These are phyloP conservation scores for Starmerella geochares DNA, from an alignment of 805 yeast species.

Conservation along the genomic window DNA sequence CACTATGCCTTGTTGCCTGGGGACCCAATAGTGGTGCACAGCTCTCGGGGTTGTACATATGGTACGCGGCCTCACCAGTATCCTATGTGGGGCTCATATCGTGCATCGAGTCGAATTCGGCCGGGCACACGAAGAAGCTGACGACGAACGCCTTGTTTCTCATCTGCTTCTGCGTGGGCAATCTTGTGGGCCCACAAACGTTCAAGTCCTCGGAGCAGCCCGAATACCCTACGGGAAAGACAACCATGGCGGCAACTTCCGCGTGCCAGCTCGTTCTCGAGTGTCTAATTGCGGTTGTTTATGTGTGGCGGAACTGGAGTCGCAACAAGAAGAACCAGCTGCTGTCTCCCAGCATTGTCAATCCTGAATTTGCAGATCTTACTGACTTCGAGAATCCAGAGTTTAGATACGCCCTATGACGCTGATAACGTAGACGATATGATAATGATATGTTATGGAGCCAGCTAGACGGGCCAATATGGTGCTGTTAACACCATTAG, in stretches of 20 bases:
- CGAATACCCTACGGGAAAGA: slow-evolving; percentile 47
- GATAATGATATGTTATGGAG: too few species aligned
- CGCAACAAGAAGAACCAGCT: slow-evolving; percentile 15
- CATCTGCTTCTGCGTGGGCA: slow-evolving; percentile 46
- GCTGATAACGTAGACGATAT: too few species aligned
- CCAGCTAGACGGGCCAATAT: too few species aligned
- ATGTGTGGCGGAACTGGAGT: slow-evolving; percentile 10
- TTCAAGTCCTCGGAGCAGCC: slow-evolving; percentile 54
- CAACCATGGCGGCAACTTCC: slow-evolving; percentile 44
- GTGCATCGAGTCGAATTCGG: slow-evolving; percentile 38
- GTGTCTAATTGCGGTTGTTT: not conserved
- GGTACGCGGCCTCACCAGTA: slow-evolving; percentile 9
- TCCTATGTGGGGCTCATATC: slow-evolving; percentile 24
- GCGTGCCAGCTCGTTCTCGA: slow-evolving; percentile 23
- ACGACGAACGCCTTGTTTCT: slow-evolving; percentile 39
- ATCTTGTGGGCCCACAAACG: slow-evolving; percentile 50
- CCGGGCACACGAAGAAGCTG: slow-evolving; percentile 50
- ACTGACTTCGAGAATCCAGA: slow-evolving; percentile 46
- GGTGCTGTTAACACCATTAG: too few species aligned
- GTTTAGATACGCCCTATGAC: slow-evolving; percentile 38
- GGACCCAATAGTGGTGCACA: slow-evolving; percentile 20
- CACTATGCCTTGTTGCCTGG: slow-evolving; percentile 22
- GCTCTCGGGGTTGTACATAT: slow-evolving; percentile 21
- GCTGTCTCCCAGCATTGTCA: slow-evolving; percentile 13
- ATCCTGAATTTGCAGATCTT: slow-evolving; percentile 38